A percentile compares a stretch with the other conserved stretches of the same genome.
Evolutionary conservation across 1,139 yeast species (phyloP).

Genomic region (Hansenula sp.): DNA sequence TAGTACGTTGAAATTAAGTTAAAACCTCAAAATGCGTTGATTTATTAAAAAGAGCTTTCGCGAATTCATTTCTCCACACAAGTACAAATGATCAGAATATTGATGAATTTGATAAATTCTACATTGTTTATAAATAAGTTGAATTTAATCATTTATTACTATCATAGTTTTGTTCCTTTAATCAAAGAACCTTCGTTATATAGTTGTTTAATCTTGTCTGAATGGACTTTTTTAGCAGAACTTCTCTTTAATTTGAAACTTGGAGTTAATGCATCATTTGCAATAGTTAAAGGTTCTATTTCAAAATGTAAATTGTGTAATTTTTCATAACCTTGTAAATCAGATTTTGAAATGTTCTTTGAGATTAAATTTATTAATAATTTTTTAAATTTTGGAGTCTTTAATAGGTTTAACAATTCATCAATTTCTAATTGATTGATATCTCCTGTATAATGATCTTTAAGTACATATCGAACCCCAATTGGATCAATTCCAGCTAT

Average conservation of each 20-base stretch:
- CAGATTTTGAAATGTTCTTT: conserved; percentile 25
- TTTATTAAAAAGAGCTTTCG: no score
- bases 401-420: background rate
- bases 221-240: conserved; percentile 39
- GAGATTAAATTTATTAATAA: conserved; percentile 27
- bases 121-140: no score
- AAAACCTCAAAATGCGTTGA: no score
- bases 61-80: no score
- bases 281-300: conserved; percentile 47
- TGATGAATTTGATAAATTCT: no score
- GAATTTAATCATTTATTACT: no score
- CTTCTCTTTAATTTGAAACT: conserved; percentile 51
- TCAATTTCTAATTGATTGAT: background rate
- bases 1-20: no score
- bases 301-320: conserved; percentile 41
- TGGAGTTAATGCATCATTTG: conserved; percentile 47
- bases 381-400: conserved; percentile 24
- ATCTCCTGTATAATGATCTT: no score
- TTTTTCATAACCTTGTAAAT: conserved; percentile 37
- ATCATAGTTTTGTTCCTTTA: no score
- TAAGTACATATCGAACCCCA: background rate
- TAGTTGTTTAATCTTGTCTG: conserved; percentile 41
- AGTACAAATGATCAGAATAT: no score
- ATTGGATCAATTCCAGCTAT: conserved; percentile 43
- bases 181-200: conserved; percentile 54